phyloP scores from a whole-genome alignment of 2,329 filamentous ascomycete species.

The Exophiala oligosperma region DNA sequence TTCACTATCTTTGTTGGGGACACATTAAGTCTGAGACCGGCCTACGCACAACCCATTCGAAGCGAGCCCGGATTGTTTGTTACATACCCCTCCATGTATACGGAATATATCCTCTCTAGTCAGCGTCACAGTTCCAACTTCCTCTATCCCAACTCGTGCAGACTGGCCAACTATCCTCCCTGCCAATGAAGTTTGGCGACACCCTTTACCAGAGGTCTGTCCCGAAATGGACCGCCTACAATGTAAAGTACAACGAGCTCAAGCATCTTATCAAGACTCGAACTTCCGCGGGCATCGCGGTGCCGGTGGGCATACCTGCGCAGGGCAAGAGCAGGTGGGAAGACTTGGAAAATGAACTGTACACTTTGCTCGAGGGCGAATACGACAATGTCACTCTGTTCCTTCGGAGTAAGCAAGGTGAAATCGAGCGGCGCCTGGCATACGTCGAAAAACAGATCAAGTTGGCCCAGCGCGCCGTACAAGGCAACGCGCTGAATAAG shows the following conservation, averaged over 20 bases:
- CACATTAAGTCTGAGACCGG: background rate
- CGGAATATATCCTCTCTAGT: background rate
- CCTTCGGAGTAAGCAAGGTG: constrained; percentile 75
- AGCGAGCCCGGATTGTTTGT: background rate
- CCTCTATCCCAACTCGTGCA: background rate
- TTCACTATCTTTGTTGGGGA: background rate
- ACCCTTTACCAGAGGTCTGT: constrained; percentile 74
- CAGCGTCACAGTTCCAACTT: background rate
- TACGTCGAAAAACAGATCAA: constrained; percentile 42
- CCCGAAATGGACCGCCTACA: constrained; percentile 80
- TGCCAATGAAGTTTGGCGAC: constrained; percentile 74
- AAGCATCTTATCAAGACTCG: constrained; percentile 82
- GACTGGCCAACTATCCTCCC: constrained; percentile 37
- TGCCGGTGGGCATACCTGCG: constrained; percentile 73
- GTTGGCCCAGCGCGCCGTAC: constrained; percentile 28
- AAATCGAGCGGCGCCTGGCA: constrained; percentile 67
- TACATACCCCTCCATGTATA: background rate
- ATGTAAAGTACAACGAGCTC: constrained; percentile 85
- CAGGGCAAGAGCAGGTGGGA: constrained; percentile 58
- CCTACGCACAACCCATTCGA: background rate
- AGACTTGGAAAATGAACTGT: constrained; percentile 72
- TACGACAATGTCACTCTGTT: constrained; percentile 78
- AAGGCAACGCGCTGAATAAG: constrained; percentile 13
- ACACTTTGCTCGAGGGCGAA: constrained; percentile 68
- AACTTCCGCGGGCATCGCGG: constrained; percentile 67